phyloP scores from a whole-genome alignment of 78 protist genomes.

The Dictyostelium purpureum region DNA sequence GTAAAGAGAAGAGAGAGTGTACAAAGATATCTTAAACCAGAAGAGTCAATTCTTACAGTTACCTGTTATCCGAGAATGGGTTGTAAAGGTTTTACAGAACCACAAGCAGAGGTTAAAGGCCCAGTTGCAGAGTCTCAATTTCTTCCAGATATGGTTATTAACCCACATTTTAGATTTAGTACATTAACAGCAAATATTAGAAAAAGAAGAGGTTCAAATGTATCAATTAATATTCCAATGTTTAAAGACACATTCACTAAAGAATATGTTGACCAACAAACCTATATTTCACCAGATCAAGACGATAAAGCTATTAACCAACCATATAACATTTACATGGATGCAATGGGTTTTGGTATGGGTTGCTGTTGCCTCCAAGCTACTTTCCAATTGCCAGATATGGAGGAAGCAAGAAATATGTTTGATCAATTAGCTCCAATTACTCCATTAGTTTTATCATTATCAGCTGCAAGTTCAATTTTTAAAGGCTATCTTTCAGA shows the following conservation, averaged over 20 bases:
- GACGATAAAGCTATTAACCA: neutral
- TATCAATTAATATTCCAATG: slow-evolving; percentile 92
- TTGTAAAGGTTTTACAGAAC: slow-evolving; percentile 61
- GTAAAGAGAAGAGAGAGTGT: slow-evolving; percentile 29
- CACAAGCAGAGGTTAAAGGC: slow-evolving; percentile 65
- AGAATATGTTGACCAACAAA: neutral
- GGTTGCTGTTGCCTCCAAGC: slow-evolving; percentile 97
- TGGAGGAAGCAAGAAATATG: slow-evolving; percentile 92
- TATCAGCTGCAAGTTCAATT: slow-evolving; percentile 93
- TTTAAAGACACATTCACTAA: slow-evolving; percentile 90
- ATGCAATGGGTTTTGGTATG: slow-evolving; percentile 99
- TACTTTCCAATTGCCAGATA: slow-evolving; percentile 91
- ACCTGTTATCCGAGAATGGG: slow-evolving; percentile 84
- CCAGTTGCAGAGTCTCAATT: slow-evolving; percentile 84
- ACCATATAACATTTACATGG: slow-evolving; percentile 94
- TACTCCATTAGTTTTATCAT: slow-evolving; percentile 86
- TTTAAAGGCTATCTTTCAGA: slow-evolving; percentile 93
- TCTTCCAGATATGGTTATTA: slow-evolving; percentile 92
- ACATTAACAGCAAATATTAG: slow-evolving; percentile 95
- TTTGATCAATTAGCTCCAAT: slow-evolving; percentile 92
- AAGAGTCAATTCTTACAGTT: slow-evolving; percentile 64
- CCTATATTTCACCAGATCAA: neutral
- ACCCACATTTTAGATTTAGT: slow-evolving; percentile 92
- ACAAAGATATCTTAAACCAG: neutral
- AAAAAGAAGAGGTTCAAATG: slow-evolving; percentile 90